These are phyloP conservation scores for Prunus yedoensis DNA, from an alignment of 331 rosid species.

Conservation along the genomic window DNA sequence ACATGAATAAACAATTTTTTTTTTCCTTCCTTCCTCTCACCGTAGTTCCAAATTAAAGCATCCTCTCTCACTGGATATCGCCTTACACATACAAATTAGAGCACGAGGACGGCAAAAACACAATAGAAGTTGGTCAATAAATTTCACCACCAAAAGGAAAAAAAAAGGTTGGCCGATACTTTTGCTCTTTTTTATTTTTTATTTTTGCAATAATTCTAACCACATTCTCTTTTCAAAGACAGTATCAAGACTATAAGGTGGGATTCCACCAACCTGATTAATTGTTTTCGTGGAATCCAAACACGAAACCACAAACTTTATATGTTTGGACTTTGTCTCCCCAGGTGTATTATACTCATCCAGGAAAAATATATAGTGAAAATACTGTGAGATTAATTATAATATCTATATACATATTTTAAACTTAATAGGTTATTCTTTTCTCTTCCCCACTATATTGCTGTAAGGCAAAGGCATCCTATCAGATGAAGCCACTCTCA, in stretches of 20 bases:
- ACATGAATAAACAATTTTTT: too few species aligned
- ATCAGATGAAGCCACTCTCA: background rate
- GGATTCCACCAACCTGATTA: slow-evolving; percentile 54
- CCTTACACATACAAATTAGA: background rate
- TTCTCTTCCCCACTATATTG: background rate
- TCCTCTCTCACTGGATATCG: background rate
- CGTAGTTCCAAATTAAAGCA: background rate
- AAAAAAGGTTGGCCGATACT: background rate
- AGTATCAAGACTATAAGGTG: slow-evolving; percentile 31
- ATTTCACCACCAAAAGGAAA: too few species aligned
- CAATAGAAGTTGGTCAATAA: too few species aligned
- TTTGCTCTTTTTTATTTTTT: background rate
- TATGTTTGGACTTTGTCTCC: slow-evolving; percentile 30
- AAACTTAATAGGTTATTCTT: too few species aligned
- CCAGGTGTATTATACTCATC: slow-evolving; percentile 27
- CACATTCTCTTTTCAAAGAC: slow-evolving; percentile 12
- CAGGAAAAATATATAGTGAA: background rate
- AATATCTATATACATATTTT: too few species aligned
- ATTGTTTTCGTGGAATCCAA: slow-evolving; percentile 59
- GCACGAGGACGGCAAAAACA: too few species aligned
- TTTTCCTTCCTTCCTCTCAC: too few species aligned
- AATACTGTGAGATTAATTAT: background rate
- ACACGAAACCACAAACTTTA: slow-evolving; percentile 74
- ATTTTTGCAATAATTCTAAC: background rate
- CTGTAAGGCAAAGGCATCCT: background rate